Percentiles rank a stretch among this genome's conserved stretches.
phyloP scores from a whole-genome alignment of 352 stramenopile species.

The Phytophthora megakarya region DNA sequence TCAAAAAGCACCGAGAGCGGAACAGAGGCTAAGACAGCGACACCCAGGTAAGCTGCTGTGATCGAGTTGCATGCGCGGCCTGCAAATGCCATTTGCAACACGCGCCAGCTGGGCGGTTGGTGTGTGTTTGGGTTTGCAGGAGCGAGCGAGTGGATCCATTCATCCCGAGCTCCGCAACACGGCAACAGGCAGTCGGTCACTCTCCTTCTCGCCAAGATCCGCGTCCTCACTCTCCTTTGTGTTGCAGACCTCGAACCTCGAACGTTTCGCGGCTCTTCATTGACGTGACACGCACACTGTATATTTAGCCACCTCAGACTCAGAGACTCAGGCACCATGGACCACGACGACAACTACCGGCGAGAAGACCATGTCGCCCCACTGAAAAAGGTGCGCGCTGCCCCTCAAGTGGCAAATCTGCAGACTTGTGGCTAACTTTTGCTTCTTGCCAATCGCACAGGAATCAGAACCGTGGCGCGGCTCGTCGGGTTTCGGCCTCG shows the following conservation, averaged over 20 bases:
- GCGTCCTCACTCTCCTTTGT: slow-evolving; percentile 29
- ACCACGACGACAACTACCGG: slow-evolving; percentile 32
- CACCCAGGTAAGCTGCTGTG: slow-evolving; percentile 24
- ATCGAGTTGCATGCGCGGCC: slow-evolving; percentile 5
- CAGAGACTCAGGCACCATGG: slow-evolving; percentile 24
- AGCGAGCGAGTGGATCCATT: slow-evolving; percentile 32
- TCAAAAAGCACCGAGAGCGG: slow-evolving; percentile 35
- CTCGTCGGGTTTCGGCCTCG: slow-evolving; percentile 75
- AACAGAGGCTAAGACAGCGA: slow-evolving; percentile 30
- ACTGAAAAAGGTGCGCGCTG: slow-evolving; percentile 45
- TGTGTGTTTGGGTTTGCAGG: slow-evolving; percentile 32
- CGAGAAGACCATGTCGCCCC: slow-evolving; percentile 19
- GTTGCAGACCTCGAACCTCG: slow-evolving; percentile 25
- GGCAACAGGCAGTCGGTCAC: slow-evolving; percentile 12
- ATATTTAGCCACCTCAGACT: slow-evolving; percentile 31
- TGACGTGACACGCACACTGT: slow-evolving; percentile 25
- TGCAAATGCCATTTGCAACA: slow-evolving; percentile 28
- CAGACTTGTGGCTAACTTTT: slow-evolving; percentile 28
- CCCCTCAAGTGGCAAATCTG: not conserved
- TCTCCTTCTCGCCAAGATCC: slow-evolving; percentile 36
- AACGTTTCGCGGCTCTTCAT: slow-evolving; percentile 33
- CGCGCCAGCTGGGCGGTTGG: slow-evolving; percentile 28
- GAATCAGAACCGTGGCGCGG: slow-evolving; percentile 71
- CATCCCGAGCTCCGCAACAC: slow-evolving; percentile 19
- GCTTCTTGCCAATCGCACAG: slow-evolving; percentile 35